Conservation (phyloP, 225 moss, liverwort and hornwort species). For the Neckera pumila region DNA sequence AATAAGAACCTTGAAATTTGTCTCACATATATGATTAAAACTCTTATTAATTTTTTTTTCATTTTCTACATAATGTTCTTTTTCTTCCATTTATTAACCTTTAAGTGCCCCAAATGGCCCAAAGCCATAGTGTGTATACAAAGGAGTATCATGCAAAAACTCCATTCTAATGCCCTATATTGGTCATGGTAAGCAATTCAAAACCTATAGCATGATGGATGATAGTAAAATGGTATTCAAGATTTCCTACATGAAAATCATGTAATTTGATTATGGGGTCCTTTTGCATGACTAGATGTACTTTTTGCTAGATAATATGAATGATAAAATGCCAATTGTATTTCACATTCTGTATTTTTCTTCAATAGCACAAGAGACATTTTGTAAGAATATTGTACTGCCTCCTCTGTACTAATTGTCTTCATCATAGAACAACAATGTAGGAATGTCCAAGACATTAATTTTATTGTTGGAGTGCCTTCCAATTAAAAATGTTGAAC, state of each 20-base stretch:
- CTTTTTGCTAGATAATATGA: not conserved
- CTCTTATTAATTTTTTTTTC: not conserved
- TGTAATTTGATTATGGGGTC: not conserved
- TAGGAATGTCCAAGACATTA: not conserved
- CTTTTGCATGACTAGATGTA: not conserved
- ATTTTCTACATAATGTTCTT: accelerated
- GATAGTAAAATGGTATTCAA: not conserved
- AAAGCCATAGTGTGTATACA: not conserved
- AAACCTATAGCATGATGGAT: not conserved
- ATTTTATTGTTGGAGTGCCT: not conserved
- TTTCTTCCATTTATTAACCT: not conserved
- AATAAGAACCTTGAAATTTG: not conserved
- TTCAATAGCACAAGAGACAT: not conserved
- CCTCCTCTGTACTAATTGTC: not conserved
- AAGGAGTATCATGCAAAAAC: not conserved
- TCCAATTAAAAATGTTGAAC: not conserved
- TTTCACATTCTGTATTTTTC: not conserved
- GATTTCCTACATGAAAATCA: not conserved
- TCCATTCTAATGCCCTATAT: not conserved
- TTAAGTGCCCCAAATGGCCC: accelerated
- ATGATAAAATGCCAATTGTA: not conserved
- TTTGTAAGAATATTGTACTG: not conserved
- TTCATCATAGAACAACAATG: not conserved
- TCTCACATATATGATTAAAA: not conserved
- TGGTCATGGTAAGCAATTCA: too few species aligned